Evolutionary conservation across 2,329 filamentous ascomycete genomes (phyloP).

Genomic region (Nothomitra cinnamomea): DNA sequence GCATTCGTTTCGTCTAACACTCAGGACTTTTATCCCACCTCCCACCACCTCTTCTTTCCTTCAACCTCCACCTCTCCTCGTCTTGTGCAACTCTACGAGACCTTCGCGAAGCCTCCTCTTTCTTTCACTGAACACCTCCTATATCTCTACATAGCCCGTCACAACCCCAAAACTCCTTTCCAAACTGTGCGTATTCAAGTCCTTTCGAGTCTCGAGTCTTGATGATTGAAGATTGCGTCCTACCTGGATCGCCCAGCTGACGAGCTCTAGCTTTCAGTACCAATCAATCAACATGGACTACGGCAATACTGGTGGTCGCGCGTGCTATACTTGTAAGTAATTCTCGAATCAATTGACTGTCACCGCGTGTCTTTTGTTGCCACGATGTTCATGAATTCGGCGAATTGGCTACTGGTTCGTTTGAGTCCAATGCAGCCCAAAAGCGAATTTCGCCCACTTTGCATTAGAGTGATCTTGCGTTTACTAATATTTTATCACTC

Average conservation of each 20-base stretch:
- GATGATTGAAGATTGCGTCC: neutral
- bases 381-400: neutral
- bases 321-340: slow-evolving; percentile 5
- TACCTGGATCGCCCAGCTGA: neutral
- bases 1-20: neutral
- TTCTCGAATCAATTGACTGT: neutral
- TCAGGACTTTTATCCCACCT: neutral
- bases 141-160: no score
- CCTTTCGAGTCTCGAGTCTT: no score
- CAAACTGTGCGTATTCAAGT: no score
- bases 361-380: neutral
- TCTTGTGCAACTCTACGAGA: neutral
- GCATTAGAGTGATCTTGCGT: neutral
- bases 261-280: neutral
- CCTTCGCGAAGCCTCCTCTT: neutral
- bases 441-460: neutral
- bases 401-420: neutral
- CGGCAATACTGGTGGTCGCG: neutral
- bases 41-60: neutral
- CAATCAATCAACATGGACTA: neutral
- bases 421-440: neutral
- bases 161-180: no score
- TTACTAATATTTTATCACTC: neutral
- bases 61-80: neutral
- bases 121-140: neutral